phyloP scores from a whole-genome alignment of 352 stramenopile species.

The Pythium folliculosum region DNA sequence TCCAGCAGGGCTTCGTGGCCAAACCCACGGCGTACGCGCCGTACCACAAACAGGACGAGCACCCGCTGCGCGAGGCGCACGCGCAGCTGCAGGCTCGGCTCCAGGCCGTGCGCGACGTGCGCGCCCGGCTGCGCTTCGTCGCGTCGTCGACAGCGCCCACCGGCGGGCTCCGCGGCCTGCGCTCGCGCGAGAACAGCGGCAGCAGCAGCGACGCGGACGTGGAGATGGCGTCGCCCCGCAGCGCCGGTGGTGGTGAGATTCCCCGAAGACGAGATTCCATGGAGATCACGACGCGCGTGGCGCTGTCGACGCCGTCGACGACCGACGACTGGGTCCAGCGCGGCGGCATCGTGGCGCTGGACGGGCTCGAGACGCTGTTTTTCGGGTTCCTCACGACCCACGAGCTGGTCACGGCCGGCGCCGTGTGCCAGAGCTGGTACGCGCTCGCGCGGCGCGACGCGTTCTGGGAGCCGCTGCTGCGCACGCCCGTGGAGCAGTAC shows the following conservation, averaged over 20 bases:
- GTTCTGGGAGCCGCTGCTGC: conserved; percentile 68
- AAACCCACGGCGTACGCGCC: conserved; percentile 75
- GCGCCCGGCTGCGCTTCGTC: conserved; percentile 49
- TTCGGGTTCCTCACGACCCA: conserved; percentile 53
- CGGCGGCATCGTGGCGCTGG: conserved; percentile 53
- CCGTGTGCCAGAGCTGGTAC: conserved; percentile 62
- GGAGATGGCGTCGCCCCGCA: neutral
- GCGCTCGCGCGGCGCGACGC: conserved; percentile 51
- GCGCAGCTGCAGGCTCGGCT: conserved; percentile 63
- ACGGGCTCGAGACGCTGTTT: conserved; percentile 61
- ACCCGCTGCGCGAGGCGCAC: conserved; percentile 62
- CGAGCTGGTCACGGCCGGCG: conserved; percentile 48
- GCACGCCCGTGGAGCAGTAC: conserved; percentile 63
- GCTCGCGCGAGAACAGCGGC: neutral
- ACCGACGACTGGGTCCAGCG: conserved; percentile 13
- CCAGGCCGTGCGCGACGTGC: conserved; percentile 50
- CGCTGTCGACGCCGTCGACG: conserved; percentile 40
- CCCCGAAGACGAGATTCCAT: conserved; percentile 28
- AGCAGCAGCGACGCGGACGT: conserved; percentile 10
- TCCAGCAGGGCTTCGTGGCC: conserved; percentile 63
- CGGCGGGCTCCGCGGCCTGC: neutral
- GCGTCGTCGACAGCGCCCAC: neutral
- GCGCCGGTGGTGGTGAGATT: neutral
- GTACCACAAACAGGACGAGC: conserved; percentile 43
- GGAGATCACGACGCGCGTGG: conserved; percentile 58